Evolutionary conservation across 352 stramenopile species (phyloP).

Genomic region (Phytophthora foliorum): DNA sequence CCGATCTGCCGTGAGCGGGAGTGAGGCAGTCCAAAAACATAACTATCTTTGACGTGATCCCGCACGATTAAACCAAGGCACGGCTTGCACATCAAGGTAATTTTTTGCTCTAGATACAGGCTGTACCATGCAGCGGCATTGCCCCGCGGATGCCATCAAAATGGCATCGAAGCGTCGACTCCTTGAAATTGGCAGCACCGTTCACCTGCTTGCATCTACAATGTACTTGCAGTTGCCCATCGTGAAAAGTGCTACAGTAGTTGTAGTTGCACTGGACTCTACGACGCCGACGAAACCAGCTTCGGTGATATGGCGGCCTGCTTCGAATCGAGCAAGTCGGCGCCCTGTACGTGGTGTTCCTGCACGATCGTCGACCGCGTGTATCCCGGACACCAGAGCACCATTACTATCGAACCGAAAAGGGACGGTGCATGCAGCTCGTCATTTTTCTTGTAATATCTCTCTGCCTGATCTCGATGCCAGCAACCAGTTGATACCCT

Average conservation of each 20-base stretch:
- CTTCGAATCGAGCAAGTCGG: neutral
- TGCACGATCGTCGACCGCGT: neutral
- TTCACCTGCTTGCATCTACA: neutral
- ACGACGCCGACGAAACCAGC: neutral
- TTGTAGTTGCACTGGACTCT: neutral
- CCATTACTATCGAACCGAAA: slow-evolving; percentile 1
- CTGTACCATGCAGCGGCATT: too few species aligned
- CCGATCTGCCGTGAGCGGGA: neutral
- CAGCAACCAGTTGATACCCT: slow-evolving; percentile 5
- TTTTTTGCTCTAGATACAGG: neutral
- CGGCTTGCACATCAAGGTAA: slow-evolving; percentile 2
- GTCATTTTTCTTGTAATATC: slow-evolving; percentile 2
- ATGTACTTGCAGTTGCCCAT: neutral
- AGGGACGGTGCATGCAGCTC: neutral
- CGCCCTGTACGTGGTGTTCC: neutral
- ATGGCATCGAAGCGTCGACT: too few species aligned
- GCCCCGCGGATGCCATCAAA: too few species aligned
- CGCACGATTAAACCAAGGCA: neutral
- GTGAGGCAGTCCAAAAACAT: neutral
- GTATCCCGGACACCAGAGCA: neutral
- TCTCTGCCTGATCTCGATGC: slow-evolving; percentile 4
- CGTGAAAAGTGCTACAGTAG: too few species aligned
- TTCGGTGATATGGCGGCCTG: neutral
- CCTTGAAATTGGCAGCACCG: too few species aligned
- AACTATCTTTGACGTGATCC: slow-evolving; percentile 5